These are phyloP conservation scores for Stipa capillata DNA, from an alignment of 176 grass and related monocot genomes.

Conservation along the genomic window DNA sequence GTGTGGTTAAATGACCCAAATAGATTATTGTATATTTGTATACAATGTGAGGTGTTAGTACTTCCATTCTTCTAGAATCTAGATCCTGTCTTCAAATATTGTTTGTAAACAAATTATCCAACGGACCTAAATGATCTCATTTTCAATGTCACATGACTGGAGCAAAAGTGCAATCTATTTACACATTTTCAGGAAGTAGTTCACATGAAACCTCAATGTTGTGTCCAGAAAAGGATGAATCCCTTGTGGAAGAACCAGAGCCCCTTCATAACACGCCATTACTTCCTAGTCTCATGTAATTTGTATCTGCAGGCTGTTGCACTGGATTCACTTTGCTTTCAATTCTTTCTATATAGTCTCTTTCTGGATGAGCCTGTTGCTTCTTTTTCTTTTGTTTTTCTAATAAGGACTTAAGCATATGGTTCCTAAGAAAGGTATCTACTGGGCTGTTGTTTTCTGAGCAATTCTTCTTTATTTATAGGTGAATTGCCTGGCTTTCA, in stretches of 20 bases:
- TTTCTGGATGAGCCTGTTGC: neutral
- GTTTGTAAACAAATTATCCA: too few species aligned
- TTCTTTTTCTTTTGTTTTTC: neutral
- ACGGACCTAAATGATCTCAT: neutral
- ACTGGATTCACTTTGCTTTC: neutral
- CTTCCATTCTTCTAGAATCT: too few species aligned
- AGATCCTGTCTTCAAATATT: too few species aligned
- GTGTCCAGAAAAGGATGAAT: slow-evolving; percentile 41
- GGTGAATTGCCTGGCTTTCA: slow-evolving; percentile 97
- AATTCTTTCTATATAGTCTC: neutral
- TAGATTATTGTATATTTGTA: neutral
- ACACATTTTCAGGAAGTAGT: neutral
- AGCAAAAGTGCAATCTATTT: neutral
- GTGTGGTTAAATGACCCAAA: neutral
- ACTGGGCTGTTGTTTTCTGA: neutral
- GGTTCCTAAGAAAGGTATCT: neutral
- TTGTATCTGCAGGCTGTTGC: neutral
- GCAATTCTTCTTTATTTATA: slow-evolving; percentile 19
- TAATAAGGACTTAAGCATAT: neutral
- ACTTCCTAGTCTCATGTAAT: neutral
- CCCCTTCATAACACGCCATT: too few species aligned
- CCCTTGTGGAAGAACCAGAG: too few species aligned
- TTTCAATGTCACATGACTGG: neutral
- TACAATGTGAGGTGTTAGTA: too few species aligned
- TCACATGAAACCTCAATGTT: neutral